phyloP scores from a whole-genome alignment of 306 rosid species.

The Sophora flavescens region DNA sequence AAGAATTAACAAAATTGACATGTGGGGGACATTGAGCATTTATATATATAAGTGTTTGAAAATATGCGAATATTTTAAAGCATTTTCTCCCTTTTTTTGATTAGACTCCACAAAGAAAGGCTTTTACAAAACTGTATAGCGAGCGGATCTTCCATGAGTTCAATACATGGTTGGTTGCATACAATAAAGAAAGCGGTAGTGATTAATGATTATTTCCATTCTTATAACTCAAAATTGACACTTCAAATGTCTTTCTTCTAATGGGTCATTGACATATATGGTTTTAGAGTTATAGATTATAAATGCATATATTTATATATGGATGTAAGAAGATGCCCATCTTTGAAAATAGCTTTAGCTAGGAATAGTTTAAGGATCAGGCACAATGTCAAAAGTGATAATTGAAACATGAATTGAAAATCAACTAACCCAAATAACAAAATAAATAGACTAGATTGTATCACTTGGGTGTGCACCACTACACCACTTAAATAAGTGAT shows the following conservation, averaged over 20 bases:
- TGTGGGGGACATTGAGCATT: constrained; percentile 32
- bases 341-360: background rate
- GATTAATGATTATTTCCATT: constrained; percentile 3
- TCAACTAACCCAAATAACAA: too few species aligned
- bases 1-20: constrained; percentile 18
- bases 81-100: background rate
- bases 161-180: background rate
- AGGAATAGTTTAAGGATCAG: background rate
- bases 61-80: background rate
- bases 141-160: background rate
- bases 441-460: too few species aligned
- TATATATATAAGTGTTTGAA: constrained; percentile 1
- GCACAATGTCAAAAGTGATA: too few species aligned
- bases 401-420: too few species aligned
- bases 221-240: background rate
- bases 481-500: too few species aligned
- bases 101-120: constrained; percentile 31
- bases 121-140: background rate
- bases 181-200: background rate
- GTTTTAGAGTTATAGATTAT: background rate
- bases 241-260: background rate
- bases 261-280: background rate
- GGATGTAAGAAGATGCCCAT: background rate
- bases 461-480: too few species aligned
- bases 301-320: too few species aligned